Conservation (phyloP, 495 filamentous ascomycete species). For the Aspergillus bridgeri region DNA sequence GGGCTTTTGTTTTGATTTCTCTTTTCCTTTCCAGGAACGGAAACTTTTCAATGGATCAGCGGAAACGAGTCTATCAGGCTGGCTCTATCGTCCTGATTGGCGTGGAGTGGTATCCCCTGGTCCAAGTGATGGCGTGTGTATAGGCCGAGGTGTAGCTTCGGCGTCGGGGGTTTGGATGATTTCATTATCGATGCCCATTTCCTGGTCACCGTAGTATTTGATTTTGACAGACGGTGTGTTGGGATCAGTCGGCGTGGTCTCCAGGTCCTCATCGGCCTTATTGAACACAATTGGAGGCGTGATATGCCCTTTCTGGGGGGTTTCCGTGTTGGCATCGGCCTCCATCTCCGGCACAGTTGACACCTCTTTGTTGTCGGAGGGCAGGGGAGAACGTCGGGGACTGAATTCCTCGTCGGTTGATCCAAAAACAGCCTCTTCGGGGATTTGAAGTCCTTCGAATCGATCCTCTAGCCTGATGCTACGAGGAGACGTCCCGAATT, state of each 20-base stretch:
- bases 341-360: neutral
- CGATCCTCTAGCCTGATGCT: conserved; percentile 31
- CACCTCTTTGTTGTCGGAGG: neutral
- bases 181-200: conserved; percentile 21
- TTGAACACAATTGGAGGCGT: conserved; percentile 33
- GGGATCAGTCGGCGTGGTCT: conserved; percentile 11
- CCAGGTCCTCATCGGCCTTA: neutral
- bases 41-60: neutral
- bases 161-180: conserved; percentile 29
- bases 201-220: conserved; percentile 7
- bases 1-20: neutral
- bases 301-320: conserved; percentile 27
- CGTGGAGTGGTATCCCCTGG: conserved; percentile 62
- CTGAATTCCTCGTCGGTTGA: conserved; percentile 28
- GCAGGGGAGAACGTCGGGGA: conserved; percentile 22
- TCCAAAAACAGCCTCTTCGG: conserved; percentile 33
- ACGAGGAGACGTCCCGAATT: conserved; percentile 24
- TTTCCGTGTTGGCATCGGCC: conserved; percentile 5
- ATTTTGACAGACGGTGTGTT: conserved; percentile 32
- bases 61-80: neutral
- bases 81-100: conserved; percentile 13
- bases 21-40: conserved; percentile 1
- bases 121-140: conserved; percentile 30
- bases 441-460: conserved; percentile 39
- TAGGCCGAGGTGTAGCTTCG: conserved; percentile 39